A percentile compares a stretch with the other conserved stretches of the same genome.
Conservation (phyloP, 2,329 filamentous ascomycete species). For the Apiospora saccharicola region DNA sequence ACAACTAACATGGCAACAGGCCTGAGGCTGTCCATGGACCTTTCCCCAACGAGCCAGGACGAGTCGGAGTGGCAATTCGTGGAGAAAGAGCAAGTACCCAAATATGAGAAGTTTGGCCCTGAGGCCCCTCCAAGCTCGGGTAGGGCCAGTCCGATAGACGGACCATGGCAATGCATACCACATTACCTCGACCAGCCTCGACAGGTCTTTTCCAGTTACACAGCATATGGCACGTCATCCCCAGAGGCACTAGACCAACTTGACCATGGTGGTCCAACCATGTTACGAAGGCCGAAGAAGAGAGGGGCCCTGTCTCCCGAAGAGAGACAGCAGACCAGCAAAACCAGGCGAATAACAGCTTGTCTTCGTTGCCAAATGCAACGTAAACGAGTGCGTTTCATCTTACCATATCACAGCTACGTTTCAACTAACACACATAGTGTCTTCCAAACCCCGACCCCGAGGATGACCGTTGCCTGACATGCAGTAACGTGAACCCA, state of each 20-base stretch:
- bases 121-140: background rate
- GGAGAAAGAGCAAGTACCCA: background rate
- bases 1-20: background rate
- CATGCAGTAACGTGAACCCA: constrained; percentile 48
- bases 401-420: background rate
- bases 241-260: background rate
- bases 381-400: constrained; percentile 48
- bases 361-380: constrained; percentile 56
- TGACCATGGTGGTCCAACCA: background rate
- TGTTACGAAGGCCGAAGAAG: constrained; percentile 26
- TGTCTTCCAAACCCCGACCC: constrained; percentile 46
- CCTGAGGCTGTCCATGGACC: background rate
- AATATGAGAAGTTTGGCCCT: background rate
- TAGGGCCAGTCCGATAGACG: constrained; percentile 5
- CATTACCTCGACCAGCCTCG: background rate
- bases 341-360: constrained; percentile 47
- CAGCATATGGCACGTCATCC: background rate
- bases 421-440: constrained; percentile 36
- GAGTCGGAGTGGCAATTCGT: background rate
- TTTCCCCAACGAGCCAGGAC: background rate
- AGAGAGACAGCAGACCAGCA: constrained; percentile 42
- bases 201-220: constrained; percentile 6
- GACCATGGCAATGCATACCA: background rate
- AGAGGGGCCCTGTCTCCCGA: constrained; percentile 9
- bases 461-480: constrained; percentile 46